Evolutionary conservation across 2,329 filamentous ascomycete genomes (phyloP), one percentile per base, ranked within the genome.

Genomic region (Bipolaris sorokiniana): DNA sequence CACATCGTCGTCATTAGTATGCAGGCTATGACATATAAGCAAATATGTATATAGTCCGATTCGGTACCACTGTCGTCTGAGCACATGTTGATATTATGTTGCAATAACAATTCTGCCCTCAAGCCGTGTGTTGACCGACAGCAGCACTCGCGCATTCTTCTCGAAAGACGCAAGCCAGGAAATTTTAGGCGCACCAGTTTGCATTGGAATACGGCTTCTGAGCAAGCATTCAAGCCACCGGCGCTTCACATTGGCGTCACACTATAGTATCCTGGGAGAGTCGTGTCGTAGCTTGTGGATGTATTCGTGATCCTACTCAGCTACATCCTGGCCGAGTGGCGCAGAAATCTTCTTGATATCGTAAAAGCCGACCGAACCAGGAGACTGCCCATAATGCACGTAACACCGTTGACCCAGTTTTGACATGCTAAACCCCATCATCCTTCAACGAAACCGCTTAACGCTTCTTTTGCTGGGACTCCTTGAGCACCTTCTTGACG

Each of bases 401-500:
- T 73, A 68, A 76, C 74, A 76, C 74, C 73, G 67, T 73, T 73
- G 71, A 71, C 72, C 69, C 69, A 70, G 65, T 73, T 73, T 73
- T 75, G 67, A 69, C 66, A 70, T 70, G 66, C 67, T 67, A 62
- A 62, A 71, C 63, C 66, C 65, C 65, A 64, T 60, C 54, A 64
- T 62, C 62, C 59, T 23, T 62, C 61, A 52, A 65, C 65, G 57
- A 56, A 63, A 57, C 58, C 66, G 56, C 69, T 74, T 77, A 80
- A 64, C 74, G 76, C 76, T 84, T 87, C 80, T 90, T 90, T 86
- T 91, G 90, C 85, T 96, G 91, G 66, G 86, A 88, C 87, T 98
- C 94, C 90, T 97, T 97, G 81, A 98, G 88, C 77, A 99, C 95
- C 91, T 99, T 99, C 92, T 99, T 99, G 83, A 99, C 95, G 76